Evolutionary conservation across 208 protist genomes (phyloP).

Genomic region (Trichomonas tenax): DNA sequence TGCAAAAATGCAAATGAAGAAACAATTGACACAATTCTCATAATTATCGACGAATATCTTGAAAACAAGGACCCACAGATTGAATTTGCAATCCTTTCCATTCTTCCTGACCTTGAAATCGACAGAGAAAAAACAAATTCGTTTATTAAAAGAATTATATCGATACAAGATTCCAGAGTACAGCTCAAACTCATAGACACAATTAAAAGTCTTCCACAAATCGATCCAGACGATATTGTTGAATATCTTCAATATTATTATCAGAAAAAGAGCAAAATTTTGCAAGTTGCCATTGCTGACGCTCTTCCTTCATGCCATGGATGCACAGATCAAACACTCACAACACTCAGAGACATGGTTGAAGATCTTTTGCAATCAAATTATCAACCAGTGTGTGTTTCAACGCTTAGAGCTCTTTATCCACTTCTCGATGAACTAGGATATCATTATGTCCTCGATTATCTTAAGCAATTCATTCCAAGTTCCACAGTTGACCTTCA

Average conservation of each 20-base stretch:
- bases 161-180: background rate
- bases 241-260: background rate
- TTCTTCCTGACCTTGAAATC: background rate
- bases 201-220: background rate
- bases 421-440: background rate
- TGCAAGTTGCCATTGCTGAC: background rate
- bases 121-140: background rate
- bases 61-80: background rate
- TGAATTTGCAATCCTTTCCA: background rate
- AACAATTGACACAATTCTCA: background rate
- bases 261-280: background rate
- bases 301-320: background rate
- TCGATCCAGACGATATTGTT: background rate
- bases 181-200: background rate
- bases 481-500: background rate
- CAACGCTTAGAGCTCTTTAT: background rate
- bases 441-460: background rate
- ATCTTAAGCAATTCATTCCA: background rate
- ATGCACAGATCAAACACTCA: background rate
- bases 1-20: background rate
- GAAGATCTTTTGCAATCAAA: background rate
- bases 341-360: background rate
- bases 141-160: background rate
- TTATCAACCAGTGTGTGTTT: background rate
- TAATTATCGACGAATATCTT: background rate